Percentiles rank a stretch among this genome's conserved stretches.
Evolutionary conservation across 169 alveolate genomes (phyloP).

Genomic region (Plasmodium sp.): DNA sequence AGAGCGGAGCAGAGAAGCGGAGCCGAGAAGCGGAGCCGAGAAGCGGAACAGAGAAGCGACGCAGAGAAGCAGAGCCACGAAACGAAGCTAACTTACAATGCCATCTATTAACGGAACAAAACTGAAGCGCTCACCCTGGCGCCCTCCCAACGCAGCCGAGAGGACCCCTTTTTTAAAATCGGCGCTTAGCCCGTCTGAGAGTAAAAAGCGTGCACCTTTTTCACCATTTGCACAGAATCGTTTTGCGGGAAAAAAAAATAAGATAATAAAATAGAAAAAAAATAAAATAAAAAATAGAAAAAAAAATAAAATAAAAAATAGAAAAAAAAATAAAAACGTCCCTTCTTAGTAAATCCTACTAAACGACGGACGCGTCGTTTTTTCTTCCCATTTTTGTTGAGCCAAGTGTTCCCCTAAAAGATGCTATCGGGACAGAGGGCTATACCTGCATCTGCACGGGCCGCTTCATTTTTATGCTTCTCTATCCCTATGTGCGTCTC

Average conservation of each 20-base stretch:
- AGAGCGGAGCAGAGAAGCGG: not conserved
- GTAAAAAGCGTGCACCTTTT: not conserved
- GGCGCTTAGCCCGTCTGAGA: not conserved
- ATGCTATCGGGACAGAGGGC: not conserved
- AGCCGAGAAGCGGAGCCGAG: not conserved
- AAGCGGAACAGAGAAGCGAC: not conserved
- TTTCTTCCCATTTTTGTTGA: not conserved
- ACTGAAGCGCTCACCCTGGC: not conserved
- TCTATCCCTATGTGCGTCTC: not conserved
- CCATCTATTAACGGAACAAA: not conserved
- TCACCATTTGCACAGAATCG: not conserved
- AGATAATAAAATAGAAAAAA: too few relatives aligned
- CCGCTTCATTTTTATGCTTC: not conserved
- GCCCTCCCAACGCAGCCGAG: not conserved
- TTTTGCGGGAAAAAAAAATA: not conserved
- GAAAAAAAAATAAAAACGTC: not conserved
- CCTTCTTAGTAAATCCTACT: not conserved
- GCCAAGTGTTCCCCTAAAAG: not conserved
- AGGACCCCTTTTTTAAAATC: not conserved
- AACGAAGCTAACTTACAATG: not conserved
- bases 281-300: not conserved
- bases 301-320: not conserved
- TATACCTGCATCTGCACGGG: not conserved
- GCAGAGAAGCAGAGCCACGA: not conserved
- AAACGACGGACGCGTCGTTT: not conserved